Conservation (phyloP, 192 early-diverging fungal species). For the Entomortierella lignicola region DNA sequence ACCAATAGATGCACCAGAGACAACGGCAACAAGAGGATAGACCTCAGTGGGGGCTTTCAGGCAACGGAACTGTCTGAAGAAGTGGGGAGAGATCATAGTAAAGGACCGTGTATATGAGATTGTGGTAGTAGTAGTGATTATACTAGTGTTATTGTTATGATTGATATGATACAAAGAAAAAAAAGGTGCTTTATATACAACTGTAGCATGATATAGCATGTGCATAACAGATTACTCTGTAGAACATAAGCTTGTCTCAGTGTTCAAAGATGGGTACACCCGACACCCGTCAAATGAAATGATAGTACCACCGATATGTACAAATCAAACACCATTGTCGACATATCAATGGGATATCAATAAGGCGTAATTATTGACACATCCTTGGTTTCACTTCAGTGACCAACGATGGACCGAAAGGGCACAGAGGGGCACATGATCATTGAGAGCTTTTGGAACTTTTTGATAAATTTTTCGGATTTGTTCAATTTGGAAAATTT, state of each 20-base stretch:
- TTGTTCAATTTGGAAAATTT: constrained; percentile 7
- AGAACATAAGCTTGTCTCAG: neutral
- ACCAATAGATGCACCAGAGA: constrained; percentile 44
- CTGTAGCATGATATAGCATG: too few relatives aligned
- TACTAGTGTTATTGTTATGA: neutral
- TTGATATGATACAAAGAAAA: neutral
- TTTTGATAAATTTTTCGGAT: constrained; percentile 1
- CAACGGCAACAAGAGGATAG: constrained; percentile 46
- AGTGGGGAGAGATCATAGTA: constrained; percentile 19
- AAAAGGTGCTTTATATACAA: neutral
- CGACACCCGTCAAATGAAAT: too few relatives aligned
- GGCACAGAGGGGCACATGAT: too few relatives aligned
- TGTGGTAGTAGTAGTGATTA: neutral
- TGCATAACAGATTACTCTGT: too few relatives aligned
- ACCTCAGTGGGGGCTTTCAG: constrained; percentile 52
- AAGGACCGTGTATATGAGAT: neutral
- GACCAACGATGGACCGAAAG: too few relatives aligned
- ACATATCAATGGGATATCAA: too few relatives aligned
- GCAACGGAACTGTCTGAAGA: constrained; percentile 31
- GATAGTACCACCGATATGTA: too few relatives aligned
- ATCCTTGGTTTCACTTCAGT: too few relatives aligned
- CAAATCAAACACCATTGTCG: too few relatives aligned
- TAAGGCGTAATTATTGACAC: too few relatives aligned
- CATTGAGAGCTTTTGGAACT: too few relatives aligned
- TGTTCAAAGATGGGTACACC: neutral